These are phyloP conservation scores for Reutealis trisperma DNA, from an alignment of 345 rosid species.

Conservation along the genomic window DNA sequence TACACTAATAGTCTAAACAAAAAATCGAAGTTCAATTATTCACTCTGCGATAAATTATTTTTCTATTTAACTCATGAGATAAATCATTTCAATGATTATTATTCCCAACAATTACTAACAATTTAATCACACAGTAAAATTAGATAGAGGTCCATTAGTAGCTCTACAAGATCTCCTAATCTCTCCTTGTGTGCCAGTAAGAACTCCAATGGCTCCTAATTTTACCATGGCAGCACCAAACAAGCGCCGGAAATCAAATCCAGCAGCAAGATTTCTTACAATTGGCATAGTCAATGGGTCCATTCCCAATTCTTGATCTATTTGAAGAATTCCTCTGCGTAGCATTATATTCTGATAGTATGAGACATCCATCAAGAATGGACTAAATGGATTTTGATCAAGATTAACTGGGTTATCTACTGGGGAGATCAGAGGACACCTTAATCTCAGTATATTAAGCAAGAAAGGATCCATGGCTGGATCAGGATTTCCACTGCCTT, in stretches of 20 bases:
- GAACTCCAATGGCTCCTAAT: constrained; percentile 41
- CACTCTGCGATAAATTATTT: too few species aligned
- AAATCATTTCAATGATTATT: background rate
- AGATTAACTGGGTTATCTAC: constrained; percentile 31
- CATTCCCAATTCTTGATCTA: constrained; percentile 36
- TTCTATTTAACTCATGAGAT: too few species aligned
- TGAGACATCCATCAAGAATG: constrained; percentile 24
- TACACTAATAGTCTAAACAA: too few species aligned
- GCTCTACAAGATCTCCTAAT: constrained; percentile 42
- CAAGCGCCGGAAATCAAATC: constrained; percentile 21
- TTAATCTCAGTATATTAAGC: constrained; percentile 19
- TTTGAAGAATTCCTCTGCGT: constrained; percentile 36
- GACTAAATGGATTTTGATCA: constrained; percentile 30
- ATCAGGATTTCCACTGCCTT: constrained; percentile 34
- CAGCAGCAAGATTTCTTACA: constrained; percentile 26
- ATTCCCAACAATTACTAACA: background rate
- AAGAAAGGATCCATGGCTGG: constrained; percentile 40
- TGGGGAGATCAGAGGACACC: constrained; percentile 32
- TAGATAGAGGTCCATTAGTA: constrained; percentile 2
- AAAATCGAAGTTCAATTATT: too few species aligned
- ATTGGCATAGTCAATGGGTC: constrained; percentile 27
- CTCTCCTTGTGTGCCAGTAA: constrained; percentile 39
- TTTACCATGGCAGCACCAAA: constrained; percentile 52
- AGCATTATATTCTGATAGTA: constrained; percentile 31
- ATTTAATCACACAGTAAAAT: background rate